These are phyloP conservation scores for Medakamo hakoo DNA, from an alignment of 139 green algal genomes.

Conservation along the genomic window DNA sequence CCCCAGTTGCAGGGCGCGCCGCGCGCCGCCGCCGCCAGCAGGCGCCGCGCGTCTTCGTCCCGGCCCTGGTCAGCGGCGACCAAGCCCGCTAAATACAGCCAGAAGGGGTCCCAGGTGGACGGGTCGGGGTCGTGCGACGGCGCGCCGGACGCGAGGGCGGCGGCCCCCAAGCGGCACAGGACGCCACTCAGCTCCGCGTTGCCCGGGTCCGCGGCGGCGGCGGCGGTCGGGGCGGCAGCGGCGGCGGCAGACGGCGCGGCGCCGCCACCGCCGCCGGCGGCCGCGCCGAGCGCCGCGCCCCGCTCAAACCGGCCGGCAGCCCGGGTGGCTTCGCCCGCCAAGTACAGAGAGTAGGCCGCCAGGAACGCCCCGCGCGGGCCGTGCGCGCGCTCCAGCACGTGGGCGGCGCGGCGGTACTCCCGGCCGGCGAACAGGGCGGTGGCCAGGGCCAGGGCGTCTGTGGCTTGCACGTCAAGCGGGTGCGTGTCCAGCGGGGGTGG, in stretches of 20 bases:
- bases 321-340: constrained; percentile 63
- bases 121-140: not conserved
- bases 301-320: not conserved
- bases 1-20: constrained; percentile 81
- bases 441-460: not conserved
- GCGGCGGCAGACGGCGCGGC: not conserved
- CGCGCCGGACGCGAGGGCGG: constrained; percentile 1
- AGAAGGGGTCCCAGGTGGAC: constrained; percentile 38
- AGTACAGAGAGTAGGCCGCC: constrained; percentile 54
- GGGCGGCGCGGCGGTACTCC: constrained; percentile 63
- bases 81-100: constrained; percentile 57
- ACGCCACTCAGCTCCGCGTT: constrained; percentile 41
- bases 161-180: constrained; percentile 8
- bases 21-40: constrained; percentile 30
- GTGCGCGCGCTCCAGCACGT: constrained; percentile 27
- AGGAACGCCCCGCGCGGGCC: constrained; percentile 50
- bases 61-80: constrained; percentile 41
- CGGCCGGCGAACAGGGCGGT: constrained; percentile 13
- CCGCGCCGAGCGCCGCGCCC: not conserved
- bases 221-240: constrained; percentile 9
- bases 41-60: constrained; percentile 19
- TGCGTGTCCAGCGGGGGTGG: not conserved
- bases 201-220: constrained; percentile 13
- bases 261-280: not conserved
- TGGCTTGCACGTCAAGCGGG: not conserved